Evolutionary conservation across 176 grass and related monocot genomes (phyloP), one percentile per base, ranked within the genome.

Genomic region (Elymus sibiricus): DNA sequence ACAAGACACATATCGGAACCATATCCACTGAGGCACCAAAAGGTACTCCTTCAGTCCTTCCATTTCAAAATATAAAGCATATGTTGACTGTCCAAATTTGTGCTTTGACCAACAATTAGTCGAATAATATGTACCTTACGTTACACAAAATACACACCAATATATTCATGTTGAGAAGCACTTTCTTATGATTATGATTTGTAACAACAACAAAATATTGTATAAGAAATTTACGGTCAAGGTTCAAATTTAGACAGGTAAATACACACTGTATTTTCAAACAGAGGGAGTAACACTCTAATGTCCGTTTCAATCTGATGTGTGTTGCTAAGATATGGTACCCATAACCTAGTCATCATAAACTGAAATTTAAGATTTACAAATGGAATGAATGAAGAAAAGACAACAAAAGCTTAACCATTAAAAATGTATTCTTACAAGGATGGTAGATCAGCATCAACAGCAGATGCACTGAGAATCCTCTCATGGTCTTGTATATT

Each of bases 401-500:
- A 29, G 15, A 44, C 13, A 35, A 35, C 70, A 37, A 70, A 80
- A 80, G 25, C 5, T 40, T 69, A 70, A 49, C 39, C 17, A 51
- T 14, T 56, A 47, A 62, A 77, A 58, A n/a, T 47, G 31, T 47
- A 66, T 58, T 94, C 93, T 91, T 81, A 98, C 96, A 84, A 85
- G 84, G 91, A 78, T 66, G 93, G 96, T 53, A 95, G 90, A 88
- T 98, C 93, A 62, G 83, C 88, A 91, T 98, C 92, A 56, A 92
- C 88, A 89, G 90, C 92, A 37, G 93, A 86, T 40, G 84, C 89
- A 70, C 91, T 91, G 75, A 95, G 94, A 63, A 95, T 25, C 79
- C 80, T 90, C 58, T 95, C 94, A 87, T 95, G 91, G 29, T 95
- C 91, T 67, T 95, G 94, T 79, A 95, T 93, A 74, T 87, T 91